These are phyloP conservation scores for Linnemannia hyalina DNA, from an alignment of 192 early-diverging fungal genomes.

Conservation along the genomic window DNA sequence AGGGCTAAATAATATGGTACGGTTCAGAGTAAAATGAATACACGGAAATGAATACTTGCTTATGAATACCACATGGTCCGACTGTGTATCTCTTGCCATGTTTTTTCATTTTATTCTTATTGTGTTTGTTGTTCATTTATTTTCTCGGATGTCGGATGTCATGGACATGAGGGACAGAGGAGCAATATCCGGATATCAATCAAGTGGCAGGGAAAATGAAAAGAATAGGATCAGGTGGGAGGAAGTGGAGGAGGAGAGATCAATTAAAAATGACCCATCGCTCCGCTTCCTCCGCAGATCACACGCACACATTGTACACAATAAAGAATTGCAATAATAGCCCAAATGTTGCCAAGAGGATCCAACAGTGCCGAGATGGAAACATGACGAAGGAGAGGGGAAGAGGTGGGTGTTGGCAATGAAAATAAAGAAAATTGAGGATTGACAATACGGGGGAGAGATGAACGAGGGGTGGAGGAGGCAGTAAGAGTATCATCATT, in stretches of 20 bases:
- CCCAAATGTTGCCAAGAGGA: not conserved
- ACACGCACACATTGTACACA: not conserved
- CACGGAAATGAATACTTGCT: conserved; percentile 1
- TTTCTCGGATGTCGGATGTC: too few relatives aligned
- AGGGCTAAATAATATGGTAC: conserved; percentile 31
- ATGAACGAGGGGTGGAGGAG: not conserved
- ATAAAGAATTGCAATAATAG: not conserved
- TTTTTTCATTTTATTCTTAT: not conserved
- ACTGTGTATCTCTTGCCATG: not conserved
- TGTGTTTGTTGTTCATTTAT: not conserved
- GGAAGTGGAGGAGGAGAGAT: not conserved
- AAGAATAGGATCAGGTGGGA: not conserved
- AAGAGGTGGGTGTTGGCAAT: not conserved
- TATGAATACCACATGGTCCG: conserved; percentile 2
- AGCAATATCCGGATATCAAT: not conserved
- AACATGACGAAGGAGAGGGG: not conserved
- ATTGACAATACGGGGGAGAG: not conserved
- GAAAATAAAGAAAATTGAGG: not conserved
- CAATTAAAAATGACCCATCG: not conserved
- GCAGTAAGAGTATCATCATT: not conserved
- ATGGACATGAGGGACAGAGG: not conserved
- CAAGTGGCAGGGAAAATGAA: not conserved
- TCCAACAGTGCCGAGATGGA: not conserved
- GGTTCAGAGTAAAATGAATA: not conserved
- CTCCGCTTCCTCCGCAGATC: not conserved